Evolutionary conservation across 768 basidiomycete genomes (phyloP), one percentile per base, ranked within the genome.

Genomic region (Exidia glandulosa): DNA sequence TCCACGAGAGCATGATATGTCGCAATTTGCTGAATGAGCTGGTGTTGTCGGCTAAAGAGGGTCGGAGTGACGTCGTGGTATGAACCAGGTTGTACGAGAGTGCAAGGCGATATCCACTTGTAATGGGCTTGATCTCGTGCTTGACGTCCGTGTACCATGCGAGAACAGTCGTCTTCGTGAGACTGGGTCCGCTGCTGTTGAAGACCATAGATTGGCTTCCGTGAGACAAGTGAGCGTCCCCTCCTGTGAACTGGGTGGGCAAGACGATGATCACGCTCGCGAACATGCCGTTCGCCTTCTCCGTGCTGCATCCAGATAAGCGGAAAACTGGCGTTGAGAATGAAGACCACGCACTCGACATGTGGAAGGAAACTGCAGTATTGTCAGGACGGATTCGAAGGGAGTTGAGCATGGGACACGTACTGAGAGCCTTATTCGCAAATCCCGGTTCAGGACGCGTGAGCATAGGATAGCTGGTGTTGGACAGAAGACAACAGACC

Each of bases 401-500:
- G 5, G 31, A 31, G 36, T 19, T 3, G 16, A 59, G 47, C 29
- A 3, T n/a, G n/a, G n/a, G n/a, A n/a, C n/a, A 72, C 78, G 62
- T 59, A 82, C 80, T 79, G 77, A 5, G 79, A 80, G 32, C 79
- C n/a, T n/a, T n/a, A n/a, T n/a, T n/a, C n/a, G n/a, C n/a, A n/a
- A n/a, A n/a, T n/a, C n/a, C n/a, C n/a, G n/a, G n/a, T n/a, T n/a
- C n/a, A n/a, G n/a, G n/a, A n/a, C n/a, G n/a, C n/a, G n/a, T n/a
- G n/a, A n/a, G n/a, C n/a, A n/a, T n/a, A n/a, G n/a, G n/a, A n/a
- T n/a, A n/a, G n/a, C n/a, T n/a, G n/a, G n/a, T n/a, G n/a, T n/a
- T n/a, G n/a, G n/a, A n/a, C n/a, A n/a, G n/a, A n/a, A n/a, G n/a
- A n/a, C n/a, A n/a, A n/a, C n/a, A n/a, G n/a, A n/a, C n/a, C 78